Evolutionary conservation across 768 basidiomycete species (phyloP).

Genomic region (Fistulinella prunicolor): DNA sequence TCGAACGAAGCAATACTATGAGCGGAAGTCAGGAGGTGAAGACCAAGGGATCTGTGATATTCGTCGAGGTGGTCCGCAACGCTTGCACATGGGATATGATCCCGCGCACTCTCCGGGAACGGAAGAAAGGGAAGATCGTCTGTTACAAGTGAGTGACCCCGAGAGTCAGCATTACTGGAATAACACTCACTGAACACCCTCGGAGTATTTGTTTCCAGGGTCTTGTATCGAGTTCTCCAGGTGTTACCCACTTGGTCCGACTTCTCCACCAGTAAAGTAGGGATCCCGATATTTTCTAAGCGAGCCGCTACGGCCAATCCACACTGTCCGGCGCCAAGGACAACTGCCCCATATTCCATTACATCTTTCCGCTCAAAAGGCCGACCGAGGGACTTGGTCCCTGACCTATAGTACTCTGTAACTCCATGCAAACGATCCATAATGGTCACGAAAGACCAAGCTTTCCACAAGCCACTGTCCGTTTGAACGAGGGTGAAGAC

Average conservation of each 20-base stretch:
- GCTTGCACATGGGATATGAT: not conserved
- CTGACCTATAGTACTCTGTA: not conserved
- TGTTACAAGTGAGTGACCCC: not conserved
- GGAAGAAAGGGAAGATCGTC: not conserved
- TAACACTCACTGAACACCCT: slow-evolving; percentile 5
- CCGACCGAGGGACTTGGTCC: not conserved
- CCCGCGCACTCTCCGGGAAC: not conserved
- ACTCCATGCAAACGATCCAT: not conserved
- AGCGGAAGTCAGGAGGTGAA: slow-evolving; percentile 3
- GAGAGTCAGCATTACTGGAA: not conserved
- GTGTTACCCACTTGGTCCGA: slow-evolving; percentile 57
- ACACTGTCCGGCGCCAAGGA: slow-evolving; percentile 40
- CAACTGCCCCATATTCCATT: slow-evolving; percentile 37
- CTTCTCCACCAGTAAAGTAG: slow-evolving; percentile 57
- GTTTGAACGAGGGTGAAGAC: no score
- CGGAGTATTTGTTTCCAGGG: slow-evolving; percentile 33
- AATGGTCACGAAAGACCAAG: no score
- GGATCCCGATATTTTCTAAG: not conserved
- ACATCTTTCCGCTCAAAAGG: not conserved
- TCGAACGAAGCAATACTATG: not conserved
- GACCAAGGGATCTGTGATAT: slow-evolving; percentile 2
- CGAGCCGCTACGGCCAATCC: slow-evolving; percentile 19
- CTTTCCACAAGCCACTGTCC: no score
- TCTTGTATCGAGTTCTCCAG: slow-evolving; percentile 66
- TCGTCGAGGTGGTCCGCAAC: slow-evolving; percentile 11